Percentiles rank a stretch among this genome's conserved stretches.
Evolutionary conservation across 345 rosid genomes (phyloP).

Genomic region (Populus nigra): DNA sequence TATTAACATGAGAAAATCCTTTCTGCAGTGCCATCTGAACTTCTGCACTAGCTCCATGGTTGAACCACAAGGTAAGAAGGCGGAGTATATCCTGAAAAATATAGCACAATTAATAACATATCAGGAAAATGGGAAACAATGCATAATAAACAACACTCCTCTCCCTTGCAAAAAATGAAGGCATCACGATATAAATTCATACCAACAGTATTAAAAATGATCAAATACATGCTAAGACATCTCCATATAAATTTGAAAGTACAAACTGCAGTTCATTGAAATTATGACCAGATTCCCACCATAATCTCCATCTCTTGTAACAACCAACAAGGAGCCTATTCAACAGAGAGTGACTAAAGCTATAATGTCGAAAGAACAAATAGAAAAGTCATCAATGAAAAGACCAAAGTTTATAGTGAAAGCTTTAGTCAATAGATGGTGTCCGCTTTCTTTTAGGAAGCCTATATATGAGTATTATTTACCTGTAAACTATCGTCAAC

Average conservation of each 20-base stretch:
- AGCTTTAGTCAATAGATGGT: not conserved
- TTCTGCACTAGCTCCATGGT: slow-evolving; percentile 89
- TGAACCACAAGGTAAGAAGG: slow-evolving; percentile 96
- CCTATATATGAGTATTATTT: slow-evolving; percentile 17
- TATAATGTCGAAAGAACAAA: not conserved
- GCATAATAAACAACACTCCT: not conserved
- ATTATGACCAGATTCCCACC: not conserved
- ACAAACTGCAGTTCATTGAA: not conserved
- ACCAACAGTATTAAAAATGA: not conserved
- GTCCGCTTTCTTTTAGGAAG: not conserved
- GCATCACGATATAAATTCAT: not conserved
- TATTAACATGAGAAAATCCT: slow-evolving; percentile 86
- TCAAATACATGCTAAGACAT: not conserved
- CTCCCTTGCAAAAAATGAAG: not conserved
- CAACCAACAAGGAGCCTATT: not conserved
- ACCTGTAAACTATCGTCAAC: slow-evolving; percentile 99
- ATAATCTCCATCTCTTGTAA: not conserved
- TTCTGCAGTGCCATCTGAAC: slow-evolving; percentile 83
- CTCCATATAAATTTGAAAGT: not conserved
- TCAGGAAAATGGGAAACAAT: slow-evolving; percentile 1
- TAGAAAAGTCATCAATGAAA: not conserved
- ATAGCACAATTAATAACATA: slow-evolving; percentile 5
- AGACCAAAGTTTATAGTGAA: not conserved
- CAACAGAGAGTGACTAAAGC: not conserved
- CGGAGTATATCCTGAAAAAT: slow-evolving; percentile 91